Evolutionary conservation across 176 grass and related monocot species (phyloP), one percentile per base, ranked within the genome.

Genomic region (Rhynchospora tenuis): DNA sequence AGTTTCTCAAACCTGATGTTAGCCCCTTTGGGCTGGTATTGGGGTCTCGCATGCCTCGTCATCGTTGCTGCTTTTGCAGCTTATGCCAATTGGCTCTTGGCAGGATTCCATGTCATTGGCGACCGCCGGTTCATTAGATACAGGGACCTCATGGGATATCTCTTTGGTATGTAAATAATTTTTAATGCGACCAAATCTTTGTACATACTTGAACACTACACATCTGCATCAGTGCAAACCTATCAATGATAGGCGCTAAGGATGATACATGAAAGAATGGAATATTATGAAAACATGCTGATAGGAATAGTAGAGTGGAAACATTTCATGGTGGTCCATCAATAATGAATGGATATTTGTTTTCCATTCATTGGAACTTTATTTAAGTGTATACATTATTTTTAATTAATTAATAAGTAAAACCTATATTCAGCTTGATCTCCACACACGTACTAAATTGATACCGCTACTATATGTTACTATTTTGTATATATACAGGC

Each of bases 1-100:
- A 94, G 95, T 85, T 94, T 94, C 90, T 97, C 95, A 63, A 94
- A 89, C 81, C 85, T 94, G 28, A 92, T 97, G 78, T 85, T 94
- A 85, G 95, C 78, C 38, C 94, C 91, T 31, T 62, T 97, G 50
- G 91, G 94, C 6, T 94, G 91, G 94, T 75, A 78, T 1, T 94
- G 91, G 94, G 94, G 91, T 12, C 10, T 82, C 88, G 4, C 94
- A 60, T 89, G 91, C 84, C 89, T 97, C 9, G 70, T 84, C n/a
- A 24, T 89, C 84, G 13, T 92, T 19, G 91, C 28, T 24, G 88
- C 19, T 70, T 89, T 90, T 10, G 60, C 91, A 10, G 91, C 76
- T 90, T 97, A 92, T 77, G 82, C 86, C 60, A 94, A 97, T 58
- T 97, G 94, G 94, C 89, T 97, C 60, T 86, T 97, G 48, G 88